Conservation (phyloP, 1,284 basidiomycete genomes). For the Neotropicomus parvogracilis region DNA sequence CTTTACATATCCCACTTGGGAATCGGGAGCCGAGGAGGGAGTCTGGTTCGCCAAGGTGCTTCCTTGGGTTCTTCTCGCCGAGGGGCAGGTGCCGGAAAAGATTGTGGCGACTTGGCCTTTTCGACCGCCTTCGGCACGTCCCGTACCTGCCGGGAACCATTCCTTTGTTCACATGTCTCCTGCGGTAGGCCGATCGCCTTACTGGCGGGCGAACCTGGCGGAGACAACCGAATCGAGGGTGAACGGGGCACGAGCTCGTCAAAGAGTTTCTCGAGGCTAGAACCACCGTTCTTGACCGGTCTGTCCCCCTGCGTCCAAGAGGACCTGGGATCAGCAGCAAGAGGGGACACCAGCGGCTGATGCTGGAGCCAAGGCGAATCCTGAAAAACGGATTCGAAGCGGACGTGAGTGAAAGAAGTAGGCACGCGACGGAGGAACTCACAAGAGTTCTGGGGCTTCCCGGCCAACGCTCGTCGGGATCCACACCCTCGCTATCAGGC, state of each 20-base stretch:
- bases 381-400: not conserved
- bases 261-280: conserved; percentile 18
- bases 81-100: not conserved
- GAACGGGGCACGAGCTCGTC: conserved; percentile 17
- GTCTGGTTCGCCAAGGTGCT: conserved; percentile 27
- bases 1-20: conserved; percentile 30
- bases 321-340: not conserved
- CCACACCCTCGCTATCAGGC: not conserved
- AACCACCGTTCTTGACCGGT: not conserved
- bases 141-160: not conserved
- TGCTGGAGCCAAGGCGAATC: conserved; percentile 12
- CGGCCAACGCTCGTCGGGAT: conserved; percentile 10
- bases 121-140: not conserved
- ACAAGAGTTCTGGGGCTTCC: conserved; percentile 18
- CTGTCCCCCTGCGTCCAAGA: not conserved
- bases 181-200: conserved; percentile 2
- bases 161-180: not conserved
- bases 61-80: conserved; percentile 11
- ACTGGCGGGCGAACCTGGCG: conserved; percentile 14
- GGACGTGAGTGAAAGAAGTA: not conserved
- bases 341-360: conserved; percentile 16
- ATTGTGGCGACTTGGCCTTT: not conserved
- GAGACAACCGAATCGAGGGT: conserved; percentile 24
- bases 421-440: not conserved
- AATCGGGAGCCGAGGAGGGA: conserved; percentile 29